Conservation (phyloP, 352 stramenopile genomes). For the Pythium volutum region DNA sequence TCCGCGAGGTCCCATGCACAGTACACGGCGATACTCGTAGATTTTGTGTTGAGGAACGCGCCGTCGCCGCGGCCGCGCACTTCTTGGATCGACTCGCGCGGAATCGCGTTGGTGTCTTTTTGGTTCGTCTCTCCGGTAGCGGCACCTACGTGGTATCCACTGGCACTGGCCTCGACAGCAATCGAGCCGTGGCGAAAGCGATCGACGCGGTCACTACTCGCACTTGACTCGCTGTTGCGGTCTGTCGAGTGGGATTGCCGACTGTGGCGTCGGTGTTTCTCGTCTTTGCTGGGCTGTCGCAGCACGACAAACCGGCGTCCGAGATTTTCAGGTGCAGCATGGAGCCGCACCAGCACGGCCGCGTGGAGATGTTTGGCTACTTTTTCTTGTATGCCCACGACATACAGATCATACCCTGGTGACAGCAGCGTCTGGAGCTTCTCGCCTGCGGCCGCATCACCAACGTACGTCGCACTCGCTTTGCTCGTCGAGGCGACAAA, state of each 20-base stretch:
- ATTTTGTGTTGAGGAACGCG: conserved; percentile 60
- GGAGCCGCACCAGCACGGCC: conserved; percentile 45
- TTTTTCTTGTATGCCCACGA: conserved; percentile 70
- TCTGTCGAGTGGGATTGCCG: not conserved
- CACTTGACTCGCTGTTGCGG: conserved; percentile 1
- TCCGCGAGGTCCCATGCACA: conserved; percentile 32
- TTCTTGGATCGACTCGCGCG: conserved; percentile 26
- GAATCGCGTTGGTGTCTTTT: not conserved
- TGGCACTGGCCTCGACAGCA: conserved; percentile 16
- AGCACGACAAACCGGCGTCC: conserved; percentile 12
- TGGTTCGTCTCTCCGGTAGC: not conserved
- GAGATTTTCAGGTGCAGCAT: conserved; percentile 19
- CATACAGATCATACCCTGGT: conserved; percentile 71
- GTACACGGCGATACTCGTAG: conserved; percentile 66
- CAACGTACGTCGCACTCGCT: conserved; percentile 35
- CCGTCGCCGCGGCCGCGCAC: conserved; percentile 51
- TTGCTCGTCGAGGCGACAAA: conserved; percentile 31
- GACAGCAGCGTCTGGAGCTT: conserved; percentile 48
- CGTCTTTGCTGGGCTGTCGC: conserved; percentile 1
- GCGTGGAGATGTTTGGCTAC: conserved; percentile 59
- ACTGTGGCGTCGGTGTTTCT: conserved; percentile 1
- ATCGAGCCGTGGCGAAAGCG: conserved; percentile 14
- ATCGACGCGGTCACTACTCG: not conserved
- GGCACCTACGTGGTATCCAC: not conserved
- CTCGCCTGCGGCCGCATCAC: conserved; percentile 32